Evolutionary conservation across 2,329 filamentous ascomycete genomes (phyloP).

Genomic region (Emmonsiellopsis sp.): DNA sequence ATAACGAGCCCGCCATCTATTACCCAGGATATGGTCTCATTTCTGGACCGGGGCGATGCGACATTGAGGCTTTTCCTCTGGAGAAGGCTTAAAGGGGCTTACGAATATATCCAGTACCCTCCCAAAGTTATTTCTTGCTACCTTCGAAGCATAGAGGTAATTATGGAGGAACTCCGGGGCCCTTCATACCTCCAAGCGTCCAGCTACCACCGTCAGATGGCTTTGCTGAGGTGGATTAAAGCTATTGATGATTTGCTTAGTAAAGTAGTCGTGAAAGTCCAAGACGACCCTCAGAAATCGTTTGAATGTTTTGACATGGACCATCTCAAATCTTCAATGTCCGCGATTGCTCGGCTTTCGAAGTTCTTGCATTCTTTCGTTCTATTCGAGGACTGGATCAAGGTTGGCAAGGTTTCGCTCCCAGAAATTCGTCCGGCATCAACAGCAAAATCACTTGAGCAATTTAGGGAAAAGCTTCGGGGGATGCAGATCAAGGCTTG

Average conservation of each 20-base stretch:
- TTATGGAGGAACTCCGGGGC: slow-evolving; percentile 61
- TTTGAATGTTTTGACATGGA: slow-evolving; percentile 79
- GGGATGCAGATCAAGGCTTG: slow-evolving; percentile 83
- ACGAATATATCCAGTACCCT: slow-evolving; percentile 70
- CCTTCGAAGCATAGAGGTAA: slow-evolving; percentile 74
- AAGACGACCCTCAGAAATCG: slow-evolving; percentile 54
- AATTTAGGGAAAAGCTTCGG: slow-evolving; percentile 60
- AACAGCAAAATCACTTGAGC: slow-evolving; percentile 32
- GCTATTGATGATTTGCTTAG: slow-evolving; percentile 68
- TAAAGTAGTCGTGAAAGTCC: slow-evolving; percentile 58
- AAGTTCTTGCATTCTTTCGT: slow-evolving; percentile 71
- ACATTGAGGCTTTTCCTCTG: slow-evolving; percentile 80
- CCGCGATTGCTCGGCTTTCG: slow-evolving; percentile 60
- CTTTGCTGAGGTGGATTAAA: slow-evolving; percentile 68
- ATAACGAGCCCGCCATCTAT: background rate
- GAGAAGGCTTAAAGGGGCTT: slow-evolving; percentile 84
- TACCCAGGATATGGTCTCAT: slow-evolving; percentile 69
- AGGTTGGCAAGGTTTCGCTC: slow-evolving; percentile 60
- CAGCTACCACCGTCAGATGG: slow-evolving; percentile 56
- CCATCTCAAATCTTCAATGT: slow-evolving; percentile 65
- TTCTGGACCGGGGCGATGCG: slow-evolving; percentile 70
- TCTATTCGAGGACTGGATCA: slow-evolving; percentile 77
- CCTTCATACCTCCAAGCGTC: slow-evolving; percentile 48
- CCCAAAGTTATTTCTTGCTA: slow-evolving; percentile 86
- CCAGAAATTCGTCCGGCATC: slow-evolving; percentile 47